These are phyloP conservation scores for Papiliotrema fonsecae DNA, from an alignment of 1,284 basidiomycete species.

Conservation along the genomic window DNA sequence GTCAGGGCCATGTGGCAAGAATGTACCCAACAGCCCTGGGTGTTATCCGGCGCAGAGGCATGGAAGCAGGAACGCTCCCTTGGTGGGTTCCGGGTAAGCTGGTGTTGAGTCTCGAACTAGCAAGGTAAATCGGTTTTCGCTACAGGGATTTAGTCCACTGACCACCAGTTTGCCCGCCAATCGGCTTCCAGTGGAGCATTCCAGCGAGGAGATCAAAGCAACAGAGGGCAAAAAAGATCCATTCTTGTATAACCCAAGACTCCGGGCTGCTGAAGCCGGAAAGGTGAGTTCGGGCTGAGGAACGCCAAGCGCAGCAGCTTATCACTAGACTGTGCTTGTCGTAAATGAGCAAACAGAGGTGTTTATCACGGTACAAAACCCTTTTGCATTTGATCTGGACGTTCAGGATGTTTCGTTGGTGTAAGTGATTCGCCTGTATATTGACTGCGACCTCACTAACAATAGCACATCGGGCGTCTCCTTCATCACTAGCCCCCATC, in stretches of 20 bases:
- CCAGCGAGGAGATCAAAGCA: constrained; percentile 30
- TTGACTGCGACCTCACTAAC: not conserved
- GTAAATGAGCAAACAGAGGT: constrained; percentile 80
- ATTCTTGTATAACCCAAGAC: constrained; percentile 81
- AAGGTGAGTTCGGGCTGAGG: constrained; percentile 53
- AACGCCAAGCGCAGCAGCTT: constrained; percentile 17
- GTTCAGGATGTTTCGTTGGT: constrained; percentile 73
- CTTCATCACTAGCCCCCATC: constrained; percentile 61
- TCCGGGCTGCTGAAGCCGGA: constrained; percentile 52
- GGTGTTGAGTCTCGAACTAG: constrained; percentile 69
- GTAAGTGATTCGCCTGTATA: constrained; percentile 49
- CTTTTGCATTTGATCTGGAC: constrained; percentile 85
- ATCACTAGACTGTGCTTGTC: constrained; percentile 62
- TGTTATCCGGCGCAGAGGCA: constrained; percentile 68
- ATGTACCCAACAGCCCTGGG: constrained; percentile 64
- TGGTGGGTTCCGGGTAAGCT: constrained; percentile 76
- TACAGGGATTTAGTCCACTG: too few species aligned
- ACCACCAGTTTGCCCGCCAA: constrained; percentile 62
- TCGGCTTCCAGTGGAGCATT: constrained; percentile 67
- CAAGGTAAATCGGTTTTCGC: constrained; percentile 63
- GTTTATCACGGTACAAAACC: constrained; percentile 78
- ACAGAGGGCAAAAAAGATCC: constrained; percentile 56
- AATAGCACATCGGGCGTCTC: constrained; percentile 71
- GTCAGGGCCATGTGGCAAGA: constrained; percentile 72
- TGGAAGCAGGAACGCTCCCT: constrained; percentile 59